A percentile compares a stretch with the other conserved stretches of the same genome.
Evolutionary conservation across 108 stramenopile species (phyloP).

Genomic region (Cyclotella cryptica): DNA sequence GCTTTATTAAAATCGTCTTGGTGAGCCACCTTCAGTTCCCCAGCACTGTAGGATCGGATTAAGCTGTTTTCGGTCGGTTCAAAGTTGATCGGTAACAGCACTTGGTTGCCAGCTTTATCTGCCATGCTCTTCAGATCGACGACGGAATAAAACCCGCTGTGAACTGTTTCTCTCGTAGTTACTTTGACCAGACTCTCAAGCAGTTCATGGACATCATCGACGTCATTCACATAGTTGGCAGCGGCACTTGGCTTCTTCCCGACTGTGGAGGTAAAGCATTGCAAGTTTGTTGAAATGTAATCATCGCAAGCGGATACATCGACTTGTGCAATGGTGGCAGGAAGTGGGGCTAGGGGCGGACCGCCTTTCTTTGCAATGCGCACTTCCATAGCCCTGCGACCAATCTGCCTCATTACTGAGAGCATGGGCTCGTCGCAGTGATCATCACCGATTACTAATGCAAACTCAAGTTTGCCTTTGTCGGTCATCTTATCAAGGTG

Average conservation of each 20-base stretch:
- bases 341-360: constrained; percentile 69
- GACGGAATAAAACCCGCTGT: constrained; percentile 68
- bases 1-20: constrained; percentile 1
- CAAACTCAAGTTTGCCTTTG: constrained; percentile 78
- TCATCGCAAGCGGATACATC: constrained; percentile 80
- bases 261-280: constrained; percentile 91
- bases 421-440: constrained; percentile 97
- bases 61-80: constrained; percentile 23
- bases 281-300: constrained; percentile 68
- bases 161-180: constrained; percentile 67
- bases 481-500: constrained; percentile 62
- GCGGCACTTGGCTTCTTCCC: constrained; percentile 98
- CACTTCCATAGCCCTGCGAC: constrained; percentile 60
- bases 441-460: constrained; percentile 91
- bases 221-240: constrained; percentile 93
- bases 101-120: constrained; percentile 1
- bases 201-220: constrained; percentile 91
- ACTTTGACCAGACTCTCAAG: constrained; percentile 84
- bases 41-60: constrained; percentile 41
- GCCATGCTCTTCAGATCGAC: constrained; percentile 66
- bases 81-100: constrained; percentile 27
- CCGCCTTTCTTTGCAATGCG: constrained; percentile 58
- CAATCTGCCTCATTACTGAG: constrained; percentile 87
- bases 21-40: constrained; percentile 36
- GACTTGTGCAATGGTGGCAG: constrained; percentile 73